These are phyloP conservation scores for Naganishia vishniacii DNA, from an alignment of 768 basidiomycete species.

Conservation along the genomic window DNA sequence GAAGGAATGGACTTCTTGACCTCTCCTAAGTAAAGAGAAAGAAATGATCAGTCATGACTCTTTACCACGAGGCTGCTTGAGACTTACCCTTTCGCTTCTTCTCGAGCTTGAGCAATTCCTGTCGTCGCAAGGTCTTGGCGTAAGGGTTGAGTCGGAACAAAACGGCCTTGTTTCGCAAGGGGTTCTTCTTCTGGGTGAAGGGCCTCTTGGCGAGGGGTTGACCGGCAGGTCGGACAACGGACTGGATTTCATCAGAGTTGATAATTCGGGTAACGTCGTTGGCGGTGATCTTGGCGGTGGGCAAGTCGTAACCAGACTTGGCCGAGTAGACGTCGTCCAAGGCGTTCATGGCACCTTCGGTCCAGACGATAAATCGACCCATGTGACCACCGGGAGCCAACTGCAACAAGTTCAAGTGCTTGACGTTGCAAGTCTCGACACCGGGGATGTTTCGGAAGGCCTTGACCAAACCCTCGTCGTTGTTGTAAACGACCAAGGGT, in stretches of 20 bases:
- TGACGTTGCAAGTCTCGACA: constrained; percentile 92
- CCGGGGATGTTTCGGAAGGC: constrained; percentile 99
- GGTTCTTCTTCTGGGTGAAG: constrained; percentile 99
- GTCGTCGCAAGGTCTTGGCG: constrained; percentile 84
- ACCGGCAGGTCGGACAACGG: constrained; percentile 85
- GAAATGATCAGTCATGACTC: neutral
- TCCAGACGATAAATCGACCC: constrained; percentile 99
- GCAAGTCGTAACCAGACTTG: constrained; percentile 57
- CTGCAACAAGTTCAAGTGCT: constrained; percentile 91
- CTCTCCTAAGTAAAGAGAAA: constrained; percentile 39
- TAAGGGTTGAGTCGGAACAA: constrained; percentile 98
- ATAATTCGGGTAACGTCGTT: constrained; percentile 95
- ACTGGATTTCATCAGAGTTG: constrained; percentile 97
- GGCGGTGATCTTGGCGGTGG: constrained; percentile 92
- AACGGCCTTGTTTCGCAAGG: constrained; percentile 83
- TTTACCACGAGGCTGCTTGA: neutral
- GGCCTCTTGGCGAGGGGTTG: constrained; percentile 81
- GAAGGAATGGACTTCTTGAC: constrained; percentile 60
- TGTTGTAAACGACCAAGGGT: constrained; percentile 91
- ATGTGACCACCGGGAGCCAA: constrained; percentile 99
- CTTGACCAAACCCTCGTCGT: constrained; percentile 94
- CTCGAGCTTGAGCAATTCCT: constrained; percentile 59
- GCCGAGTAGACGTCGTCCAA: constrained; percentile 96
- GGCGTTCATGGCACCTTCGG: constrained; percentile 81
- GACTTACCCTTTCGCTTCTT: constrained; percentile 37